These are phyloP conservation scores for Talaromyces thailandensis DNA, from an alignment of 495 filamentous ascomycete species.

Conservation along the genomic window DNA sequence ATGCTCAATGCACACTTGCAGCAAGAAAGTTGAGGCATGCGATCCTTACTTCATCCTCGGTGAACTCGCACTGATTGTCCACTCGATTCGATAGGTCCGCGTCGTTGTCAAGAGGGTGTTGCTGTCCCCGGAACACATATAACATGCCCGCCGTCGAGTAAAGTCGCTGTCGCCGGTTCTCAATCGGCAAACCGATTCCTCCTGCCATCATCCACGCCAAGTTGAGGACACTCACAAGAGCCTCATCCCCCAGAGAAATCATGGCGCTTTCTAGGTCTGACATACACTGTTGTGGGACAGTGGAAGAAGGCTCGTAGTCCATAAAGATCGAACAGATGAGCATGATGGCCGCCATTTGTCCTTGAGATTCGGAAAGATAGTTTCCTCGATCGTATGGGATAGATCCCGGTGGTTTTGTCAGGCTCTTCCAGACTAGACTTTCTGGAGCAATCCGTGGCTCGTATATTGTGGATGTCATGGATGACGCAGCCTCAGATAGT, in stretches of 20 bases:
- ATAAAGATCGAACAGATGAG: conserved; percentile 7
- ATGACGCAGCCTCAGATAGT: background rate
- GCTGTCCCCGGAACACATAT: conserved; percentile 1
- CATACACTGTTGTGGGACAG: conserved; percentile 6
- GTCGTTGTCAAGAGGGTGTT: background rate
- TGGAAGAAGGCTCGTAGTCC: conserved; percentile 2
- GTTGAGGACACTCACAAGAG: conserved; percentile 8
- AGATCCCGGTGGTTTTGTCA: background rate
- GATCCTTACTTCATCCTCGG: background rate
- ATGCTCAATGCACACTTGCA: background rate
- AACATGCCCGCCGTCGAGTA: conserved; percentile 4
- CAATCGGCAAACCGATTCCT: conserved; percentile 5
- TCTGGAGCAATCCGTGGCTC: background rate
- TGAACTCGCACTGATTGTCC: background rate
- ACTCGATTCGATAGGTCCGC: background rate
- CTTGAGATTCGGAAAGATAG: conserved; percentile 4
- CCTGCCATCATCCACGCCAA: conserved; percentile 8
- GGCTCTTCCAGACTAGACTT: conserved; percentile 3
- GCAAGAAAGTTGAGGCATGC: background rate
- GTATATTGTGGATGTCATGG: background rate
- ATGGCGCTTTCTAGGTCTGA: conserved; percentile 7
- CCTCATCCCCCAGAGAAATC: conserved; percentile 5
- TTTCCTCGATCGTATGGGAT: conserved; percentile 4
- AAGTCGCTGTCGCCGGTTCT: conserved; percentile 2
- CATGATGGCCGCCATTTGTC: conserved; percentile 4